phyloP scores from a whole-genome alignment of 148 eudicot species.

The Silene latifolia region DNA sequence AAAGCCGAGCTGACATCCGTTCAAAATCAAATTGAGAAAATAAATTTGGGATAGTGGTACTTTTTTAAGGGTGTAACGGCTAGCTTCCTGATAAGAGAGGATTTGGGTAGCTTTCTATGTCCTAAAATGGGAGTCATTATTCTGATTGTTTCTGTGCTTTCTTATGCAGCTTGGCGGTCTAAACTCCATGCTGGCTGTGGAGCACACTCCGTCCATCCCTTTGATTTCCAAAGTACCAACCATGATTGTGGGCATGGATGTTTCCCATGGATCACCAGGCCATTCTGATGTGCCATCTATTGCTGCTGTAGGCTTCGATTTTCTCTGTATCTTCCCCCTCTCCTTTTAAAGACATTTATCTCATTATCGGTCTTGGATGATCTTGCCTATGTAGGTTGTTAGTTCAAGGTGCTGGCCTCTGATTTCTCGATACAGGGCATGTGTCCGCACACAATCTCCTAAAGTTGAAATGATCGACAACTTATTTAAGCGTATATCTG shows the following conservation, averaged over 20 bases:
- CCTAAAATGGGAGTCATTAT: slow-evolving; percentile 13
- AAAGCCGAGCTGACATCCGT: background rate
- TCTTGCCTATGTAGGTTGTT: slow-evolving; percentile 44
- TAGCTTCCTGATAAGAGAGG: too few relatives aligned
- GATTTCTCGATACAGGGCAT: slow-evolving; percentile 71
- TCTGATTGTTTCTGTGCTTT: background rate
- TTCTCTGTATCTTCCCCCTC: background rate
- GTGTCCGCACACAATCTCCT: slow-evolving; percentile 64
- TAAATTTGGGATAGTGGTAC: too few relatives aligned
- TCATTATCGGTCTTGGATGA: background rate
- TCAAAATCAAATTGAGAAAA: too few relatives aligned
- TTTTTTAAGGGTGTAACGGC: too few relatives aligned
- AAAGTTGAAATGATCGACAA: slow-evolving; percentile 76
- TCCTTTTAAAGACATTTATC: background rate
- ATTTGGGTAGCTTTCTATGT: too few relatives aligned
- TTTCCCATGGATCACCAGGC: slow-evolving; percentile 76
- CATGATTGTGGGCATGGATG: slow-evolving; percentile 71
- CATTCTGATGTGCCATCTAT: slow-evolving; percentile 74
- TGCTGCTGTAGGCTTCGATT: slow-evolving; percentile 55
- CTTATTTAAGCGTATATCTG: slow-evolving; percentile 53
- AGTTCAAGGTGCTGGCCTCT: slow-evolving; percentile 74
- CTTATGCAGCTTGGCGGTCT: slow-evolving; percentile 69
- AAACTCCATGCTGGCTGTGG: slow-evolving; percentile 57
- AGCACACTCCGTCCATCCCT: slow-evolving; percentile 55
- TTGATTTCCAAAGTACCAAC: slow-evolving; percentile 66